These are phyloP conservation scores for Kluyveromyces sp. DNA, from an alignment of 1,139 yeast species.

Conservation along the genomic window DNA sequence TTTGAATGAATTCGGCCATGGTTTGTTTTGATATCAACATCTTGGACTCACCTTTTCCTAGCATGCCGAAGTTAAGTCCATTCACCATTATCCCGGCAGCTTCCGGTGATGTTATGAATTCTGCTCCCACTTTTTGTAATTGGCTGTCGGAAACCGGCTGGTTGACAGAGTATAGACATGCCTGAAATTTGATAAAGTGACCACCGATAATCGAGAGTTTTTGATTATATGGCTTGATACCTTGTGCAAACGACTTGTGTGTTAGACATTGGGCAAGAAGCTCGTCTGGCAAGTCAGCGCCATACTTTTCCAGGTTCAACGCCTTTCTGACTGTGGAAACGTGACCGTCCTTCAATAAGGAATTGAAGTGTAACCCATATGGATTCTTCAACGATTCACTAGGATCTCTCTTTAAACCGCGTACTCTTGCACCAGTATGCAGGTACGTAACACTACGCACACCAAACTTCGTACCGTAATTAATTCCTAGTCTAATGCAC, in stretches of 20 bases:
- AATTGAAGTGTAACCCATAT: slow-evolving; percentile 51
- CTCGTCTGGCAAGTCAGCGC: slow-evolving; percentile 19
- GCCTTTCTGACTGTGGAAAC: slow-evolving; percentile 18
- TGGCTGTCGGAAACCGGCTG: slow-evolving; percentile 1
- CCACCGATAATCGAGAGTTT: slow-evolving; percentile 73
- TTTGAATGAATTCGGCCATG: slow-evolving; percentile 47
- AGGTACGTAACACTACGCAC: slow-evolving; percentile 27
- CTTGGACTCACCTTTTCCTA: slow-evolving; percentile 51
- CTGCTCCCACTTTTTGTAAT: slow-evolving; percentile 16
- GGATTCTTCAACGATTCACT: slow-evolving; percentile 48
- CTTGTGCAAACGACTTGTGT: slow-evolving; percentile 91
- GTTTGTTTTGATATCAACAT: slow-evolving; percentile 43
- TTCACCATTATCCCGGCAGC: slow-evolving; percentile 34
- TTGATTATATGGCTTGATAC: slow-evolving; percentile 81
- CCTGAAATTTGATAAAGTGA: slow-evolving; percentile 55
- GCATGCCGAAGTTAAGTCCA: slow-evolving; percentile 53
- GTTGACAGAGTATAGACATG: slow-evolving; percentile 42
- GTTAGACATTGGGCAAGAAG: slow-evolving; percentile 72
- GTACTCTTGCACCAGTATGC: slow-evolving; percentile 55
- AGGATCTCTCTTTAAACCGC: slow-evolving; percentile 76
- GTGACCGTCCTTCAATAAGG: slow-evolving; percentile 41
- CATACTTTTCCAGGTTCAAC: slow-evolving; percentile 31
- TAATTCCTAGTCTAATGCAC: neutral
- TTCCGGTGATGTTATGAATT: slow-evolving; percentile 7
- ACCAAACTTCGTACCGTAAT: neutral